Evolutionary conservation across 345 rosid species (phyloP).

Genomic region (Luvunga scandens): DNA sequence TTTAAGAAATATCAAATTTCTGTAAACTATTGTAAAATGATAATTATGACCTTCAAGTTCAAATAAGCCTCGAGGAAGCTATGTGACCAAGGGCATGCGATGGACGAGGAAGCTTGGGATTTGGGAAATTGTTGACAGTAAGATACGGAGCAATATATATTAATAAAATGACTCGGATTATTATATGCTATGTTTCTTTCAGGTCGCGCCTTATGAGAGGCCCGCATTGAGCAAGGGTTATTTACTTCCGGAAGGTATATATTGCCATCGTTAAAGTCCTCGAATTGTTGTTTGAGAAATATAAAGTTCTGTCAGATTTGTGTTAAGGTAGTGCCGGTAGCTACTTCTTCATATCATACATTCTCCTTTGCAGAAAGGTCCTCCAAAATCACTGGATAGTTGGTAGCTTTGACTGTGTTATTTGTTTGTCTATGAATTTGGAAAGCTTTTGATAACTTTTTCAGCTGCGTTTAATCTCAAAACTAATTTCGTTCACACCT

Average conservation of each 20-base stretch:
- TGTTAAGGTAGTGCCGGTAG: background rate
- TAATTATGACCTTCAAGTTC: background rate
- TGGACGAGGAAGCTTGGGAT: background rate
- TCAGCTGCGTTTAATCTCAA: background rate
- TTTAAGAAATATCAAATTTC: background rate
- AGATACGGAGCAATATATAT: background rate
- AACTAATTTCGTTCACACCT: background rate
- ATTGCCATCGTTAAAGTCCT: slow-evolving; percentile 1
- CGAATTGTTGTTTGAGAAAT: background rate
- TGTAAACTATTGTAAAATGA: background rate
- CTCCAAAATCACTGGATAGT: background rate
- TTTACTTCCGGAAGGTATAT: slow-evolving; percentile 73
- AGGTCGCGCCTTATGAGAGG: slow-evolving; percentile 91
- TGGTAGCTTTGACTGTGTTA: background rate
- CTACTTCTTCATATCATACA: background rate
- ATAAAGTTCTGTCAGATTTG: background rate
- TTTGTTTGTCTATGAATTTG: background rate
- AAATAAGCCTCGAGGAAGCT: background rate
- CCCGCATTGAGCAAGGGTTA: slow-evolving; percentile 93
- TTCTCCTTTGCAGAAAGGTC: background rate
- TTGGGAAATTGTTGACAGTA: background rate
- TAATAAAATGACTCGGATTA: background rate
- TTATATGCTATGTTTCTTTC: slow-evolving; percentile 16
- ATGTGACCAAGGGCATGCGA: background rate
- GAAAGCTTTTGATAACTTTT: background rate